Percentiles rank a stretch among this genome's conserved stretches.
phyloP scores from a whole-genome alignment of 1,139 yeast genomes.

The Trichomonascaceae sp. region DNA sequence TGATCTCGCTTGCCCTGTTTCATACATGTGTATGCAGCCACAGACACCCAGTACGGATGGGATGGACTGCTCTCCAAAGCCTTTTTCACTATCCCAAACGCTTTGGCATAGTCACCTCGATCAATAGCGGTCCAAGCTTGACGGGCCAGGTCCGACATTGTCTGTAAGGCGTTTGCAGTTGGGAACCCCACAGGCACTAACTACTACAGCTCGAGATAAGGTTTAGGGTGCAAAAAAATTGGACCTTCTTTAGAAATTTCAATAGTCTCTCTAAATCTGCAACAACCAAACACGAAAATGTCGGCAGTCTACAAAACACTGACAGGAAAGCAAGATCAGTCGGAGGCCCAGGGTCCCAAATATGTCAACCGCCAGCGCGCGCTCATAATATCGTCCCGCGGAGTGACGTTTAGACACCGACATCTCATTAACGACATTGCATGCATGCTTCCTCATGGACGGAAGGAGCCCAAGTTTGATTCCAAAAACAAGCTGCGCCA shows the following conservation, averaged over 20 bases:
- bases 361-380: constrained; percentile 34
- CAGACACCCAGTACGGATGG: constrained; percentile 37
- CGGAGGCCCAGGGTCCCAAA: constrained; percentile 23
- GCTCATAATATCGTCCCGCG: constrained; percentile 82
- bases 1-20: constrained; percentile 33
- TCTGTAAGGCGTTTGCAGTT: too few relatives aligned
- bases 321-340: constrained; percentile 31
- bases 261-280: too few relatives aligned
- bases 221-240: too few relatives aligned
- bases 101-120: constrained; percentile 40
- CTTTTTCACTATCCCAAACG: constrained; percentile 36
- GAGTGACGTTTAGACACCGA: constrained; percentile 86
- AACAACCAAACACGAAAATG: too few relatives aligned
- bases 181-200: too few relatives aligned
- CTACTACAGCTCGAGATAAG: too few relatives aligned
- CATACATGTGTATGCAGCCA: constrained; percentile 33
- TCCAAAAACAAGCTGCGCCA: constrained; percentile 81
- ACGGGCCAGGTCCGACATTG: too few relatives aligned
- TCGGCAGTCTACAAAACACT: constrained; percentile 60
- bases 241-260: too few relatives aligned
- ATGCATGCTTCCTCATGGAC: constrained; percentile 78
- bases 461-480: constrained; percentile 94
- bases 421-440: constrained; percentile 78
- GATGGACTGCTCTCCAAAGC: constrained; percentile 45
- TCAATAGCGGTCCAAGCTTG: constrained; percentile 38